phyloP scores from a whole-genome alignment of 805 yeast species.

The Barnettozyma siamensis region DNA sequence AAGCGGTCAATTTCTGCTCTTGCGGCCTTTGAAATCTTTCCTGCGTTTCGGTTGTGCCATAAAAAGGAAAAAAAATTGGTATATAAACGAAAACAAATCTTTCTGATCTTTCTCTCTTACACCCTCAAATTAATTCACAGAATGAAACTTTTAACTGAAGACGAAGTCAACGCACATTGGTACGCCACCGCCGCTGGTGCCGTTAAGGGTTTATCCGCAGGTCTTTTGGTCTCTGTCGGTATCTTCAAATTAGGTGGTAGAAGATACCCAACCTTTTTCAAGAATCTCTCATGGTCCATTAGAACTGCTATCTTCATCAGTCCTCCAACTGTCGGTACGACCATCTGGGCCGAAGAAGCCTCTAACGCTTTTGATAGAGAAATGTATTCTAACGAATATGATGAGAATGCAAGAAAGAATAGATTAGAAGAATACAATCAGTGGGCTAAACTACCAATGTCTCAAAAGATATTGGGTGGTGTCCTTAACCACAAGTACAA shows the following conservation, averaged over 20 bases:
- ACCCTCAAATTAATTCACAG: conserved; percentile 10
- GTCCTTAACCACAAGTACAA: conserved; percentile 55
- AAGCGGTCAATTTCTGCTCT: not conserved
- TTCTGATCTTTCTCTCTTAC: not conserved
- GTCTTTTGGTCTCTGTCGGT: conserved; percentile 50
- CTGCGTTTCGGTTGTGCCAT: not conserved
- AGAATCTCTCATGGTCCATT: conserved; percentile 46
- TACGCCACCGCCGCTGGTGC: conserved; percentile 57
- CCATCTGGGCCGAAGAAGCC: conserved; percentile 66
- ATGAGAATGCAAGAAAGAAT: conserved; percentile 27
- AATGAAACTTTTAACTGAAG: conserved; percentile 64
- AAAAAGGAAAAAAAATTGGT: not conserved
- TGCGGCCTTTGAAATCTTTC: conserved; percentile 2
- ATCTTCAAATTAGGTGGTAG: conserved; percentile 46
- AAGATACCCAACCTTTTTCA: conserved; percentile 39
- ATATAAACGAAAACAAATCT: not conserved
- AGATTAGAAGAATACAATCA: conserved; percentile 40
- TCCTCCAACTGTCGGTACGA: conserved; percentile 59
- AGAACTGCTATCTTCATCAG: conserved; percentile 60
- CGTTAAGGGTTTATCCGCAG: conserved; percentile 50
- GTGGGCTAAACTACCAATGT: conserved; percentile 44
- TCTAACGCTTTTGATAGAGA: conserved; percentile 60
- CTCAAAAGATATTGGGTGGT: conserved; percentile 45
- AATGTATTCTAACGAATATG: conserved; percentile 44
- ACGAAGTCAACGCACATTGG: conserved; percentile 63